These are phyloP conservation scores for Corylus avellana DNA, from an alignment of 306 rosid species.

Conservation along the genomic window DNA sequence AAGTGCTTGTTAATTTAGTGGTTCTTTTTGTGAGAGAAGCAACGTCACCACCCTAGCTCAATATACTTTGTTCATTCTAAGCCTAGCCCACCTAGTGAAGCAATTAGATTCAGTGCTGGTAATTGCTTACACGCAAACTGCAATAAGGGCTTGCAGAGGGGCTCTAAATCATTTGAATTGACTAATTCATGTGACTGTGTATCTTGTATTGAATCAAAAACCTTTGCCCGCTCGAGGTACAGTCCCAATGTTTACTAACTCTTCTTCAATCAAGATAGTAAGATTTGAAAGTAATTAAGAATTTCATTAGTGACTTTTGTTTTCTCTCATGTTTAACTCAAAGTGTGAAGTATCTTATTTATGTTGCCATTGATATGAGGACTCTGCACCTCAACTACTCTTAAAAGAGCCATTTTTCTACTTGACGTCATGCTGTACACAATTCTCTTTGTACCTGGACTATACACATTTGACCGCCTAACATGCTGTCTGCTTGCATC, in stretches of 20 bases:
- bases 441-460: background rate
- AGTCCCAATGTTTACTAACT: background rate
- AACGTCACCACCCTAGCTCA: background rate
- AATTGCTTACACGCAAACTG: no score
- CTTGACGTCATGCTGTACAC: background rate
- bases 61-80: background rate
- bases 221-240: background rate
- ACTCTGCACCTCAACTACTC: background rate
- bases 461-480: background rate
- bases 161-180: constrained; percentile 7
- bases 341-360: background rate
- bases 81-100: background rate
- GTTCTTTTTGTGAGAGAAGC: background rate
- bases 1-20: background rate
- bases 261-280: background rate
- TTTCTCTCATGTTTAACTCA: background rate
- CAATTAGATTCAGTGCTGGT: background rate
- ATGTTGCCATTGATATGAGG: background rate
- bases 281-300: background rate
- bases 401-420: background rate
- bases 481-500: background rate
- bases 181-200: background rate
- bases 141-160: background rate
- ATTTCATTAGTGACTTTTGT: background rate
- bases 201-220: background rate